Evolutionary conservation across 768 basidiomycete species (phyloP).

Genomic region (Steccherinum ochraceum): DNA sequence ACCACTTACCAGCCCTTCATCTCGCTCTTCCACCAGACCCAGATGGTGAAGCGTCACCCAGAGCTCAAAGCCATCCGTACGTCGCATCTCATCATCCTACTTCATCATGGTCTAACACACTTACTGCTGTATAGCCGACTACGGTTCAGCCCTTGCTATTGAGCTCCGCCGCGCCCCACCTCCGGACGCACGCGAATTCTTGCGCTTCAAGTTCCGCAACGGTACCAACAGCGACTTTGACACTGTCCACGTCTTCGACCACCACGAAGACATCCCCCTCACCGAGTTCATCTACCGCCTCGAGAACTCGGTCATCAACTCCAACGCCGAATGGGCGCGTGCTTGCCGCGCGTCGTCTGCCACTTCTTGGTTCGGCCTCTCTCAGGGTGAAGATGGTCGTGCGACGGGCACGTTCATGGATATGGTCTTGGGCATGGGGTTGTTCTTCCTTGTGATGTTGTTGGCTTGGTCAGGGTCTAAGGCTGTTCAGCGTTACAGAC

Average conservation of each 20-base stretch:
- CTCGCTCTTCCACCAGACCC: slow-evolving; percentile 78
- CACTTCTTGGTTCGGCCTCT: slow-evolving; percentile 8
- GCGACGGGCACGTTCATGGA: slow-evolving; percentile 21
- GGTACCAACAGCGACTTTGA: slow-evolving; percentile 60
- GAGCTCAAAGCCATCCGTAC: slow-evolving; percentile 59
- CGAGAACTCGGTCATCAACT: slow-evolving; percentile 47
- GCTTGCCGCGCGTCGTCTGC: slow-evolving; percentile 26
- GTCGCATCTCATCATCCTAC: slow-evolving; percentile 25
- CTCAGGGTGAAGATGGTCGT: slow-evolving; percentile 5
- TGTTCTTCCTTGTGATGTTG: slow-evolving; percentile 31
- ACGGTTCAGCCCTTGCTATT: slow-evolving; percentile 65
- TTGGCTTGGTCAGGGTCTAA: slow-evolving; percentile 26
- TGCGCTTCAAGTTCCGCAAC: slow-evolving; percentile 84
- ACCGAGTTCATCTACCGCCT: slow-evolving; percentile 82
- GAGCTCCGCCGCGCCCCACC: slow-evolving; percentile 73
- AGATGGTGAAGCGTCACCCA: slow-evolving; percentile 49
- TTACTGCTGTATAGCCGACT: slow-evolving; percentile 48
- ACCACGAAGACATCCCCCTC: slow-evolving; percentile 69
- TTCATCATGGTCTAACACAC: neutral
- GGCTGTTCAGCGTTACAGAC: slow-evolving; percentile 29
- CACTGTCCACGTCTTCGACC: slow-evolving; percentile 68
- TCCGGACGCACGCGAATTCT: slow-evolving; percentile 72
- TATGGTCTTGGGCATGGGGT: slow-evolving; percentile 26
- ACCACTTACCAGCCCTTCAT: slow-evolving; percentile 90
- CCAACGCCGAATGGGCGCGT: slow-evolving; percentile 38